Evolutionary conservation across 768 basidiomycete species (phyloP), one percentile per base, ranked within the genome.

Genomic region (Lentinula aciculospora): DNA sequence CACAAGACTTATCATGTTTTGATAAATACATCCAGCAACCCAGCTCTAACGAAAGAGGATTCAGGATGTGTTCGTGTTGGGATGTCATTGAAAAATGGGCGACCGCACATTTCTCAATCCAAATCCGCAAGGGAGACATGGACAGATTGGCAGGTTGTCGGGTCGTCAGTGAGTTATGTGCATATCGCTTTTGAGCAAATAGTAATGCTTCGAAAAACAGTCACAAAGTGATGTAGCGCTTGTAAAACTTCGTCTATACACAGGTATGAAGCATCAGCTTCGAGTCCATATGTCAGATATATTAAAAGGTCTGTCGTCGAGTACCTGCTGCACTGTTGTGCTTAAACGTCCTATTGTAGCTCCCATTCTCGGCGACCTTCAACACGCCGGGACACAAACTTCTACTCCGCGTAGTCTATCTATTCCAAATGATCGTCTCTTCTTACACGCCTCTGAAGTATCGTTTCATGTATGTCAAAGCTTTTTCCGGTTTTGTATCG

Each of bases 221-320:
- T 19, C 25, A 15, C 27, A 37, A 13, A 74, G 68, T 3, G 84
- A 85, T 19, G 56, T 88, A 28, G 81, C 84, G 1, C 74, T 89
- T 50, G 67, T 89, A 39, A 76, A 74, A 37, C 72, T 89, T 15
- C 74, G 71, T 10, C 74, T 86, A 19, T 69, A 79, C 50, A 88
- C 87, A 15, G 87, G 86, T 3, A 67, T 81, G 56, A 88, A 88
- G 66, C 87, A 89, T 58, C 87, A 89, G 63, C 77, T 89, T 31
- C 79, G 87, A n/a, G 72, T 86, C 13, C 87, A 89, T 59, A 66
- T 84, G 31, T 78, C 86, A 1, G 72, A 78, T 48, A 71, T 71
- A 56, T 66, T 87, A 53, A 72, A 75, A 50, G 69, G 85, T 82
- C 58, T 12, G 72, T 19, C n/a, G n/a, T n/a, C 5, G 7, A 63